Conservation (phyloP, 2,329 filamentous ascomycete species). For the Fusarium poae region DNA sequence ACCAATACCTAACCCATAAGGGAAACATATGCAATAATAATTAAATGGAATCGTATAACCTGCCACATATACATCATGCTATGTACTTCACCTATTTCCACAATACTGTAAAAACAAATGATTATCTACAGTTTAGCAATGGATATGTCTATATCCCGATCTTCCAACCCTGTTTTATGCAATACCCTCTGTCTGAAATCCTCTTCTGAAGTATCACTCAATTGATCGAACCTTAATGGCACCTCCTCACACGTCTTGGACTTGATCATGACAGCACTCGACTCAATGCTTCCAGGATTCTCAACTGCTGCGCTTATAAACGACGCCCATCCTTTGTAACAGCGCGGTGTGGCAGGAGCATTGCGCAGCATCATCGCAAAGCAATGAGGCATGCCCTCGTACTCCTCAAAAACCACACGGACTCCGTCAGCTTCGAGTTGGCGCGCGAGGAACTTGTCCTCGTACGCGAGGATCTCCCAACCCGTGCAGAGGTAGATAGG, state of each 20-base stretch:
- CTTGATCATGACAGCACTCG: conserved; percentile 61
- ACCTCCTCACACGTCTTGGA: conserved; percentile 66
- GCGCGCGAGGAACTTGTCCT: conserved; percentile 71
- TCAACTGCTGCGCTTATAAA: conserved; percentile 65
- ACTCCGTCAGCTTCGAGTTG: conserved; percentile 70
- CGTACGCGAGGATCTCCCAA: conserved; percentile 78
- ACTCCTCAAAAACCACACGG: conserved; percentile 75
- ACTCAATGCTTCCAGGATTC: conserved; percentile 51
- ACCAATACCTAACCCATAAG: background rate
- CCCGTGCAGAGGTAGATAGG: conserved; percentile 78
- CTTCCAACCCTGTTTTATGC: conserved; percentile 42
- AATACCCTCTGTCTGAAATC: conserved; percentile 58
- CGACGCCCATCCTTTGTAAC: conserved; percentile 66
- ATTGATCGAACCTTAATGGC: conserved; percentile 57
- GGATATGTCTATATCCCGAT: conserved; percentile 9
- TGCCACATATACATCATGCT: background rate
- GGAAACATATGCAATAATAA: background rate
- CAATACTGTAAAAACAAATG: background rate
- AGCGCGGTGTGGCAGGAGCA: conserved; percentile 61
- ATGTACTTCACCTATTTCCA: background rate
- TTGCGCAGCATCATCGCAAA: conserved; percentile 71
- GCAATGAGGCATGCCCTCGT: conserved; percentile 84
- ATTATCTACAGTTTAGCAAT: conserved; percentile 50
- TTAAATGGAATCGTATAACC: background rate
- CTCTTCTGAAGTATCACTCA: conserved; percentile 60